Evolutionary conservation across 1,284 basidiomycete species (phyloP), one percentile per base, ranked within the genome.

Genomic region (Mycena citricolor): DNA sequence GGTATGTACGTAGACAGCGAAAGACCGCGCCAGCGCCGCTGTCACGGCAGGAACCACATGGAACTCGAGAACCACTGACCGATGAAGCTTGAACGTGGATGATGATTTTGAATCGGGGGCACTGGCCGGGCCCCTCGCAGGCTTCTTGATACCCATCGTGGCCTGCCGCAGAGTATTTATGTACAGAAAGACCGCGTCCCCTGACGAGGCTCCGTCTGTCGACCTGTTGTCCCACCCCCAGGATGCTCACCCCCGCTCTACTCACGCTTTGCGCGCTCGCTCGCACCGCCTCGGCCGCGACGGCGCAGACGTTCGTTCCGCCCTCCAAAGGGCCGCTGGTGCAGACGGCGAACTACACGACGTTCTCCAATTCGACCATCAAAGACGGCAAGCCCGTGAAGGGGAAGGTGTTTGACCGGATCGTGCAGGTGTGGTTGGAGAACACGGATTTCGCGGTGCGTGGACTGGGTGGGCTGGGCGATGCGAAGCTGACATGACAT

Each of bases 321-420:
- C 39, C 39, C 1, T 42, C 39, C 4, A 14, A 19, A 3, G 42
- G 42, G 3, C 42, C 42, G 19, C 34, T 44, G 8, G 32, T 36
- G 32, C 51, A 57, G 30, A 63, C 61, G 5, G 30, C 45, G 42
- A 61, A 57, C 50, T 69, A 68, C 39, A 51, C 42, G 19, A 67
- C 65, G 12, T 32, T 38, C 22, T 60, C 53, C 44, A 70, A 70
- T 55, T 59, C 52, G 26, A 65, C 68, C n/a, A 59, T 69, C 16
- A 32, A 42, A 5, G 48, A 50, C 24, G 32, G 61, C 60, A 1
- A 39, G 8, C 14, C n/a, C 2, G 25, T 28, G 21, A 29, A 40
- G 25, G 44, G 79, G 39, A 61, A 62, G 39, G 47, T 57, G 14
- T 74, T 74, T 54, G 65, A 73, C 49, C 60, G 68, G 6, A 61